Evolutionary conservation across 2,329 filamentous ascomycete genomes (phyloP), one percentile per base, ranked within the genome.

Genomic region (Trichoderma harzianum): DNA sequence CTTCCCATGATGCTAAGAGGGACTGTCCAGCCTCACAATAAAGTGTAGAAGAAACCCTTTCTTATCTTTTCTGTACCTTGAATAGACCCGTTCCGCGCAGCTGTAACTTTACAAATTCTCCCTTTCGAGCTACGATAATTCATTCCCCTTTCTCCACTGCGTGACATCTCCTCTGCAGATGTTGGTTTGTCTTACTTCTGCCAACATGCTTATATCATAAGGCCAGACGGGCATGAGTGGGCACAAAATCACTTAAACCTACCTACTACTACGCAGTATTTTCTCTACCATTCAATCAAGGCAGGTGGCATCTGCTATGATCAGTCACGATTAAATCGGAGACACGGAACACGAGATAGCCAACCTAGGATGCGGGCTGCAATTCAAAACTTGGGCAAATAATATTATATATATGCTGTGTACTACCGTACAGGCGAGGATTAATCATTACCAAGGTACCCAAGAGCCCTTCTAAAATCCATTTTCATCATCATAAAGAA

Each of bases 401-500:
- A 51, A 34, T 43, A 69, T 61, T 62, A 62, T 36, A 18, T 69
- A 43, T 69, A 69, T 43, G 66, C 32, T 34, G 55, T 60, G 21
- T 60, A 11, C 16, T 43, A 60, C 16, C 1, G 36, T 39, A 39
- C 36, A 18, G 36, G 16, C 16, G 36, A 43, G 39, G 39, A 43
- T 58, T 69, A 51, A 60, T 58, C 58, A 51, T 39, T 60, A 69
- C 10, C n/a, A 53, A 43, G 39, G 39, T 43, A 14, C 39, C 58
- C 32, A 39, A 10, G 30, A 60, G 3, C 57, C 55, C 57, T 12
- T 70, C 36, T 55, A 51, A 47, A 18, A 32, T 53, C 34, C 36
- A 60, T 71, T 57, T 55, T 74, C 73, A 68, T 72, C 57, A 62
- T 73, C 71, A 63, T 73, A 74, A 75, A 65, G 72, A 74, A 60